Evolutionary conservation across 2,329 filamentous ascomycete genomes (phyloP).

Genomic region (Daldinia eschscholtzii): DNA sequence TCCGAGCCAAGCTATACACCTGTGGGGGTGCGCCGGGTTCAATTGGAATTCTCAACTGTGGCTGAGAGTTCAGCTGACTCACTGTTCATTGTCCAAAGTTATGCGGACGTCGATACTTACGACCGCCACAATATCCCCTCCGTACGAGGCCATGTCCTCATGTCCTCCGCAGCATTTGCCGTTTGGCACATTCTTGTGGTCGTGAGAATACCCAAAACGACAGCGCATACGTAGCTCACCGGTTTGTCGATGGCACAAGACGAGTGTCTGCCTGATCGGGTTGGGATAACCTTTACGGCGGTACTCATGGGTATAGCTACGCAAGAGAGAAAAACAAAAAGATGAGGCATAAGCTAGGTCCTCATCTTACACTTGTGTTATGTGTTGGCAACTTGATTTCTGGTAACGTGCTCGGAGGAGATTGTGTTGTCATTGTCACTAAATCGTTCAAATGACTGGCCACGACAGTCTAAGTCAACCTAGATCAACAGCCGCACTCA

Average conservation of each 20-base stretch:
- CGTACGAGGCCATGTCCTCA: conserved; percentile 40
- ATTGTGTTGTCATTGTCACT: conserved; percentile 41
- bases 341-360: conserved; percentile 31
- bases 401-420: conserved; percentile 38
- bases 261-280: conserved; percentile 39
- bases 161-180: conserved; percentile 35
- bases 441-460: conserved; percentile 43
- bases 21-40: conserved; percentile 36
- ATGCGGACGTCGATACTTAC: conserved; percentile 41
- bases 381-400: conserved; percentile 36
- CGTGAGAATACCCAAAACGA: conserved; percentile 36
- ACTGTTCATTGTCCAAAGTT: conserved; percentile 18
- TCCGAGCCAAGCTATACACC: conserved; percentile 12
- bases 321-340: conserved; percentile 6
- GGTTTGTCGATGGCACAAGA: conserved; percentile 31
- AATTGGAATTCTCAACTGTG: conserved; percentile 36
- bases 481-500: conserved; percentile 26
- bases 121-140: conserved; percentile 37
- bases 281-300: conserved; percentile 22
- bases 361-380: conserved; percentile 40
- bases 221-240: conserved; percentile 39
- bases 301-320: conserved; percentile 14
- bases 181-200: conserved; percentile 32
- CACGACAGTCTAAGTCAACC: conserved; percentile 22
- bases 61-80: conserved; percentile 49